A percentile compares a stretch with the other conserved stretches of the same genome.
Evolutionary conservation across 768 basidiomycete species (phyloP).

Genomic region (Cystofilobasidium macerans): DNA sequence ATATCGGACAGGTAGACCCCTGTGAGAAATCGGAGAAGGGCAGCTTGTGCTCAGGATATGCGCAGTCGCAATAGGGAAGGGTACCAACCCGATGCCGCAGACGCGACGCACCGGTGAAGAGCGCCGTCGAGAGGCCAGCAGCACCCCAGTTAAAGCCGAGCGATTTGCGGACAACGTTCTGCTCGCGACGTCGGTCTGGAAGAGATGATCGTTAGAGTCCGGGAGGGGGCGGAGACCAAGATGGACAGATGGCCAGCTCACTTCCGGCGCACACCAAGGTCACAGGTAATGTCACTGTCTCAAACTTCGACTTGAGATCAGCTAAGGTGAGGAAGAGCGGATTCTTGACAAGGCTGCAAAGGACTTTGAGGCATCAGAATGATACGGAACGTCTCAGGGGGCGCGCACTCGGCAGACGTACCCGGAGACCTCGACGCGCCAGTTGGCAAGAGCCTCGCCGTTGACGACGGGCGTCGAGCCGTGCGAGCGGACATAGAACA

Average conservation of each 20-base stretch:
- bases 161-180: constrained; percentile 51
- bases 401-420: too few relatives aligned
- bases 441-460: constrained; percentile 39
- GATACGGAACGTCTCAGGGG: too few relatives aligned
- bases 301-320: constrained; percentile 45
- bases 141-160: constrained; percentile 41
- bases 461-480: constrained; percentile 49
- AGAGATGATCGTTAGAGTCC: background rate
- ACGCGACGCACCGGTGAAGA: constrained; percentile 45
- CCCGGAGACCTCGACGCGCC: constrained; percentile 46
- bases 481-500: constrained; percentile 56
- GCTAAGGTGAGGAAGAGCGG: constrained; percentile 40
- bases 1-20: constrained; percentile 48
- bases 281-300: constrained; percentile 50
- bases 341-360: constrained; percentile 26
- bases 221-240: background rate
- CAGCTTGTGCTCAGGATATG: too few relatives aligned
- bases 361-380: background rate
- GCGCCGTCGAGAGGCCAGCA: constrained; percentile 43
- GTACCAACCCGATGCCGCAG: background rate
- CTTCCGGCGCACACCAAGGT: constrained; percentile 56
- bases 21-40: background rate
- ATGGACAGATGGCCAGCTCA: background rate
- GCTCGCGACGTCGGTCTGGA: constrained; percentile 50
- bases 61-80: too few relatives aligned